A percentile compares a stretch with the other conserved stretches of the same genome.
phyloP scores from a whole-genome alignment of 768 basidiomycete genomes.

The Psilocybe tampanensis region DNA sequence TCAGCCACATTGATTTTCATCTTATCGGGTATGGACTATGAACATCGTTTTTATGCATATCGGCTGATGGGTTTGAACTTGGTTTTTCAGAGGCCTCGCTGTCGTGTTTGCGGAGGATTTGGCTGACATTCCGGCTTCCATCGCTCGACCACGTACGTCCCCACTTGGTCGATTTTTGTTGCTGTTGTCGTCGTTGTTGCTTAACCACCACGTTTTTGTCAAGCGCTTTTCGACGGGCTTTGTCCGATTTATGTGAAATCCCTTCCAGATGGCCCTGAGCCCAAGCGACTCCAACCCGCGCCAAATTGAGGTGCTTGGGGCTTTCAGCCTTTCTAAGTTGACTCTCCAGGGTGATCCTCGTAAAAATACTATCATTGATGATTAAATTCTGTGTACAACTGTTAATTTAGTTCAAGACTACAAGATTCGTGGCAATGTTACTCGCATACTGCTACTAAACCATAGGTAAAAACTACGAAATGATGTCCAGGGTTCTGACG shows the following conservation, averaged over 20 bases:
- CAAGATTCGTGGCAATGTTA: too few relatives aligned
- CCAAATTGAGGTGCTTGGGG: too few relatives aligned
- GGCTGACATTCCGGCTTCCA: background rate
- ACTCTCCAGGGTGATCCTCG: too few relatives aligned
- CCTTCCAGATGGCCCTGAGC: background rate
- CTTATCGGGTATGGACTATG: background rate
- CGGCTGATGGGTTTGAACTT: background rate
- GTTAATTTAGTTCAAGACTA: too few relatives aligned
- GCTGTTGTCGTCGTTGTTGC: background rate
- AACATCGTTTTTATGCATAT: background rate
- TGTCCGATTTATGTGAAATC: background rate
- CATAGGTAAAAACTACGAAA: too few relatives aligned
- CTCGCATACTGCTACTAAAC: too few relatives aligned
- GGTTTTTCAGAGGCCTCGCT: background rate
- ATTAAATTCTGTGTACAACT: too few relatives aligned
- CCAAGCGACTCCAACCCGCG: too few relatives aligned
- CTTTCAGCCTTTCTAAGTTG: too few relatives aligned
- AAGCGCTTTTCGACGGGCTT: background rate
- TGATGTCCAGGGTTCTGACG: too few relatives aligned
- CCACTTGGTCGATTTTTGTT: background rate
- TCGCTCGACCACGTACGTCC: background rate
- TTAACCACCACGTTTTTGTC: background rate
- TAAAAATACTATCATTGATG: too few relatives aligned
- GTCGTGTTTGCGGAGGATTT: constrained; percentile 3
- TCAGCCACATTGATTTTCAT: background rate